Base-by-base conservation (phyloP, 306 rosid genomes). In the Pyrus pyrifolia region DNA sequence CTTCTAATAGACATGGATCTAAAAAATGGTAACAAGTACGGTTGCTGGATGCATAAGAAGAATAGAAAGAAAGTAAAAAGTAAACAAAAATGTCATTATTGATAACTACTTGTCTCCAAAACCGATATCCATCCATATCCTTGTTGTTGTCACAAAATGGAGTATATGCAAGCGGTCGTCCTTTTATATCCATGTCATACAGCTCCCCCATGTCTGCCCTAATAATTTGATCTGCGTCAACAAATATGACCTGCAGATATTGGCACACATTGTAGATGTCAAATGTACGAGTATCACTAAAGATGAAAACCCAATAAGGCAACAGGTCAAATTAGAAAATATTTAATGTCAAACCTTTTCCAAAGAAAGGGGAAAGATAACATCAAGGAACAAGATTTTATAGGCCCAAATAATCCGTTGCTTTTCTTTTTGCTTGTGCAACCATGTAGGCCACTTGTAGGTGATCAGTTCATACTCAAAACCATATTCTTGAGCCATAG, bases 361-460 rank as follows among this genome's bases (percentile, higher is more conserved):
- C 86, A 96, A 84, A 63, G 98, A 95, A 74, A 95, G 90, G 80
- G 98, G 98, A 79, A 95, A 96, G 79, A 96, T 96, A 85, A 96
- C 99, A 80, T 96, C 99, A 15, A 96, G 87, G 89, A 96, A 96
- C 84, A 96, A 87, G 80, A 96, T 96, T 87, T 96, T 96, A 82
- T 92, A 96, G 59, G 99, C 99, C 99, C 99, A 96, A 82, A 96
- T 96, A 80, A 96, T 96, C 66, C 99, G 82, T 81, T 96, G 99
- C 83, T 96, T 96, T 80, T 92, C 99, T 74, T 88, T 96, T 89
- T 96, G 99, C 88, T 96, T 96, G 76, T 92, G 99, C 90, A 96
- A 82, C 99, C 99, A 96, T 67, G 99, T 89, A 67, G 99, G 99
- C 99, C 99, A 96, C 77, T 96, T 96, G 92, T 92, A 96, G 23